Evolutionary conservation across 2,329 filamentous ascomycete species (phyloP).

Genomic region (Cladosporium sp.): DNA sequence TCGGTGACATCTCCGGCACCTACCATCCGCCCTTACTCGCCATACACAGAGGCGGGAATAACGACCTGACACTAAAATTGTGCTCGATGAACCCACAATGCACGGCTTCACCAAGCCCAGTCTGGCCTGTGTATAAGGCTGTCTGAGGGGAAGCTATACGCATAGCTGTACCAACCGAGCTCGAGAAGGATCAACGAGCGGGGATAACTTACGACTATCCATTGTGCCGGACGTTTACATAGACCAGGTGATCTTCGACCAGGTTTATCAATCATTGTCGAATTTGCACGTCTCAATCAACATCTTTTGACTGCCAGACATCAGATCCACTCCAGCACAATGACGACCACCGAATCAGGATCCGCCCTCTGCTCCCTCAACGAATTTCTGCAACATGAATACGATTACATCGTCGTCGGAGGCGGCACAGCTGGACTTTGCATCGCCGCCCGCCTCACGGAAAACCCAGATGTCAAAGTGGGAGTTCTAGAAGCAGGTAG

Average conservation of each 20-base stretch:
- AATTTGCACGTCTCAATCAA: background rate
- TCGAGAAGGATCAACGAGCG: slow-evolving; percentile 5
- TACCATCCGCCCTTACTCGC: background rate
- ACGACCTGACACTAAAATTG: background rate
- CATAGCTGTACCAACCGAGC: slow-evolving; percentile 3
- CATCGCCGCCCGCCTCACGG: slow-evolving; percentile 33
- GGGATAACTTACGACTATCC: background rate
- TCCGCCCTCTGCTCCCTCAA: slow-evolving; percentile 32
- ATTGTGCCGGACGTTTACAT: slow-evolving; percentile 1
- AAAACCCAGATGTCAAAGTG: slow-evolving; percentile 34
- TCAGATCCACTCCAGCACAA: background rate
- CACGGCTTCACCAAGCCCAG: background rate
- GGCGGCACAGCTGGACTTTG: slow-evolving; percentile 37
- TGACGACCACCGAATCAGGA: slow-evolving; percentile 7
- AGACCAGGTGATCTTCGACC: background rate
- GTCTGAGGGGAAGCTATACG: slow-evolving; percentile 13
- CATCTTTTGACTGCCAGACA: background rate
- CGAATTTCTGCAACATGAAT: slow-evolving; percentile 29
- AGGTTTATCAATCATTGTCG: background rate
- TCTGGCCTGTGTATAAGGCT: background rate
- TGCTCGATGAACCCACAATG: background rate
- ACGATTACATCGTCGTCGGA: slow-evolving; percentile 35
- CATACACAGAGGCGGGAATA: background rate
- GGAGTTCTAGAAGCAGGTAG: slow-evolving; percentile 38
- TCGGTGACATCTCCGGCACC: background rate